Percentiles rank a stretch among this genome's conserved stretches.
phyloP scores from a whole-genome alignment of 768 basidiomycete species.

The Lentinula lateritia region DNA sequence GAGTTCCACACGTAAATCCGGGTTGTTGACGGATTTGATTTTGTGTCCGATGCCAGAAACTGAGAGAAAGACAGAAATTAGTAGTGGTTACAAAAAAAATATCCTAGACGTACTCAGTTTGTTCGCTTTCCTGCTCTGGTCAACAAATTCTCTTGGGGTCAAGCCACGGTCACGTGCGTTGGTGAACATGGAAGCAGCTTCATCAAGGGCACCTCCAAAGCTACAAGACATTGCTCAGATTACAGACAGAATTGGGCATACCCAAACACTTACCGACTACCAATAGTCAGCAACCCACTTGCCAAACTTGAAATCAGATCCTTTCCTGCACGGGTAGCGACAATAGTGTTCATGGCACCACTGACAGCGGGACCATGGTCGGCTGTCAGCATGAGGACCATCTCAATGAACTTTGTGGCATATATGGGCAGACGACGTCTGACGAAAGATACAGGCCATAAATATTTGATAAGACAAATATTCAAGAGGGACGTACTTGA shows the following conservation, averaged over 20 bases:
- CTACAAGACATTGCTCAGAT: slow-evolving; percentile 20
- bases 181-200: slow-evolving; percentile 95
- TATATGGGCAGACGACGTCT: slow-evolving; percentile 64
- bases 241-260: neutral
- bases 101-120: slow-evolving; percentile 67
- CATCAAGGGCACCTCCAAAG: slow-evolving; percentile 98
- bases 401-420: slow-evolving; percentile 99
- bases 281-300: slow-evolving; percentile 95
- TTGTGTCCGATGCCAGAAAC: slow-evolving; percentile 99
- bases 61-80: slow-evolving; percentile 17
- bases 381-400: slow-evolving; percentile 98
- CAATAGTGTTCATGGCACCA: slow-evolving; percentile 99
- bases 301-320: slow-evolving; percentile 95
- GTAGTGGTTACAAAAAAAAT: slow-evolving; percentile 9
- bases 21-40: slow-evolving; percentile 98
- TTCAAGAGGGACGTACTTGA: slow-evolving; percentile 46
- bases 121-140: slow-evolving; percentile 87
- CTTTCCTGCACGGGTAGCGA: slow-evolving; percentile 98
- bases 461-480: neutral
- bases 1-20: slow-evolving; percentile 86
- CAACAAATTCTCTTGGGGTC: slow-evolving; percentile 98
- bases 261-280: slow-evolving; percentile 42
- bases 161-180: slow-evolving; percentile 85
- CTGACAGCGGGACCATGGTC: slow-evolving; percentile 99
- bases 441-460: slow-evolving; percentile 11